Evolutionary conservation across 768 basidiomycete genomes (phyloP).

Genomic region (Mycena leptocephala): DNA sequence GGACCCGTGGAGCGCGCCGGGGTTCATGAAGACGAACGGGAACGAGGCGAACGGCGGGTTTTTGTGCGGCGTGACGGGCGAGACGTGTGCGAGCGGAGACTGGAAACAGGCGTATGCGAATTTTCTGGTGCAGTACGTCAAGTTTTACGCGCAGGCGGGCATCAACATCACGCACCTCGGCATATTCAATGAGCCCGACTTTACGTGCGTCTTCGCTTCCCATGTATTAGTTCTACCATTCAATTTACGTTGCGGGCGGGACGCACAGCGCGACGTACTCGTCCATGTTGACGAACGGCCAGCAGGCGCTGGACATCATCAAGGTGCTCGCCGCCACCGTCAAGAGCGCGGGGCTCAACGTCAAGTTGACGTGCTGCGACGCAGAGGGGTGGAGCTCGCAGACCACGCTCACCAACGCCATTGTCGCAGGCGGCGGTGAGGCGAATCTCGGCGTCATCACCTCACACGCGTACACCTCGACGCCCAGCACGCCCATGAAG

Average conservation of each 20-base stretch:
- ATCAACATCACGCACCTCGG: conserved; percentile 29
- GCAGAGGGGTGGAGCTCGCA: conserved; percentile 29
- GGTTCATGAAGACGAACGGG: conserved; percentile 31
- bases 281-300: conserved; percentile 2
- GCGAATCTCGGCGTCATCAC: conserved; percentile 24
- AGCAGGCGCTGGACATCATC: conserved; percentile 24
- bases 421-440: conserved; percentile 14
- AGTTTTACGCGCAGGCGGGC: conserved; percentile 6
- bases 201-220: not conserved
- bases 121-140: conserved; percentile 23
- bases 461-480: conserved; percentile 26
- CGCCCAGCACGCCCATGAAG: not conserved
- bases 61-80: conserved; percentile 26
- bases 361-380: conserved; percentile 31
- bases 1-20: conserved; percentile 30
- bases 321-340: conserved; percentile 25
- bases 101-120: conserved; percentile 35
- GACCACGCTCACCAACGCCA: conserved; percentile 26
- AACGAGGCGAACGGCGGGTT: conserved; percentile 14
- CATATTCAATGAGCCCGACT: conserved; percentile 34
- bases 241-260: not conserved
- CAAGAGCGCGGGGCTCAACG: not conserved
- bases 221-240: too few relatives aligned
- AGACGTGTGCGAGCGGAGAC: conserved; percentile 15
- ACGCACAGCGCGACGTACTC: conserved; percentile 17